These are phyloP conservation scores for Claviceps sp. DNA, from an alignment of 2,329 filamentous ascomycete species.

Conservation along the genomic window DNA sequence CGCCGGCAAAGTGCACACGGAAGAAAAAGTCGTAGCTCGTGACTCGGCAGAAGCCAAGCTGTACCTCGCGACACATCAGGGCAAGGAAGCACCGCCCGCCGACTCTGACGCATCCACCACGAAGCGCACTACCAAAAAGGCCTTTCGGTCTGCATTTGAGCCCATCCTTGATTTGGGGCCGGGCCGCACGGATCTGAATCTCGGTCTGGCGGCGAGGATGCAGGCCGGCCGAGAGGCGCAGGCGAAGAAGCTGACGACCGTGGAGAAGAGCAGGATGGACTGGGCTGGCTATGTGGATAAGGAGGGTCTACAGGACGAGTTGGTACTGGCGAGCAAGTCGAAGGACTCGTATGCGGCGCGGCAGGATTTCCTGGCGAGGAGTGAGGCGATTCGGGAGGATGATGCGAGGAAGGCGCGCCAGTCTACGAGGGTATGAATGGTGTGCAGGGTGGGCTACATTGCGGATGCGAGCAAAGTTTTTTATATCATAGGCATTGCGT, in stretches of 20 bases:
- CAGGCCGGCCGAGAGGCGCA: conserved; percentile 34
- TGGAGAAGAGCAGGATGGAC: conserved; percentile 61
- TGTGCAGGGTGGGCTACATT: not conserved
- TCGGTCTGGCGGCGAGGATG: conserved; percentile 37
- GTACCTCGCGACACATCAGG: conserved; percentile 39
- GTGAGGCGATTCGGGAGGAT: conserved; percentile 48
- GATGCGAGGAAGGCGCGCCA: conserved; percentile 43
- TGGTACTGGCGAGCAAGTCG: conserved; percentile 49
- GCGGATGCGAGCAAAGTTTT: not conserved
- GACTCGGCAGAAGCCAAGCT: conserved; percentile 53
- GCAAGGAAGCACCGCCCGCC: conserved; percentile 14
- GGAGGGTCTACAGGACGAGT: conserved; percentile 56
- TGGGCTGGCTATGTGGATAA: conserved; percentile 61
- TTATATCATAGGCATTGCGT: not conserved
- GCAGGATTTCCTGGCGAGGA: conserved; percentile 52
- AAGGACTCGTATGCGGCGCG: conserved; percentile 50
- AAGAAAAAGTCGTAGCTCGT: conserved; percentile 54
- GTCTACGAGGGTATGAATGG: conserved; percentile 19
- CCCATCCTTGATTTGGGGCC: conserved; percentile 32
- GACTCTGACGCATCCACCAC: conserved; percentile 17
- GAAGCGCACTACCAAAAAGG: conserved; percentile 36
- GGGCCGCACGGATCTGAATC: conserved; percentile 42
- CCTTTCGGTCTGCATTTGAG: conserved; percentile 50
- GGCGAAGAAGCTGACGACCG: conserved; percentile 54
- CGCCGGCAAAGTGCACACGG: conserved; percentile 56